Conservation (phyloP, 495 filamentous ascomycete species). For the Aspergillus leporis region DNA sequence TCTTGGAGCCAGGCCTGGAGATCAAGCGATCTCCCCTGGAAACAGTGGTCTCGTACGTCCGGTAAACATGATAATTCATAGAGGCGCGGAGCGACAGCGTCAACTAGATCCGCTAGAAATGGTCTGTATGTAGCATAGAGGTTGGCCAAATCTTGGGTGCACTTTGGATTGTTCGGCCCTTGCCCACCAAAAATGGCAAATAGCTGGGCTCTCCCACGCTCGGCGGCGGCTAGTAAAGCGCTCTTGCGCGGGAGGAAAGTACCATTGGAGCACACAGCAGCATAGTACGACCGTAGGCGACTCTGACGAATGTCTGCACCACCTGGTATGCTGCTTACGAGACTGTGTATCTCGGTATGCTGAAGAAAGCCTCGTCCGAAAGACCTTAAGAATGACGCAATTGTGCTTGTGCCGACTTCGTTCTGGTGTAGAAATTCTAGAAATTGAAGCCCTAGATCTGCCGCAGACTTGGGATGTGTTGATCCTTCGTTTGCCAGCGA, state of each 20-base stretch:
- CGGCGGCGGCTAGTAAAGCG: conserved; percentile 83
- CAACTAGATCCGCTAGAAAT: conserved; percentile 84
- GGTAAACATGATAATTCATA: conserved; percentile 57
- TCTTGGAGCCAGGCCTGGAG: background rate
- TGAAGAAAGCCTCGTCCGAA: conserved; percentile 92
- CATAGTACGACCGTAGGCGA: background rate
- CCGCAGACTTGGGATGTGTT: too few species aligned
- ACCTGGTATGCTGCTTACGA: conserved; percentile 83
- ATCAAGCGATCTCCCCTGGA: background rate
- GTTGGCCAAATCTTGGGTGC: conserved; percentile 93
- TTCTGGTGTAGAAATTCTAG: conserved; percentile 26
- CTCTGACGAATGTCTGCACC: conserved; percentile 68
- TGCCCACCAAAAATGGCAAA: conserved; percentile 98
- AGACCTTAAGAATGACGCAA: conserved; percentile 86
- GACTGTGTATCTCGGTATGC: conserved; percentile 92
- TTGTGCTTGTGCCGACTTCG: conserved; percentile 78
- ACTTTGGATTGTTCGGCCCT: conserved; percentile 89
- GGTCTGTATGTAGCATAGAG: conserved; percentile 87
- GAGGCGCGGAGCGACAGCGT: conserved; percentile 47
- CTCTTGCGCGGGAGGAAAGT: conserved; percentile 87
- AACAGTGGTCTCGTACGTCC: background rate
- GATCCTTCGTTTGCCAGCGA: too few species aligned
- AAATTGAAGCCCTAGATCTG: background rate
- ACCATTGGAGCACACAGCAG: conserved; percentile 47
- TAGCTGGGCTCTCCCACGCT: conserved; percentile 71